Percentiles rank a stretch among this genome's conserved stretches.
Evolutionary conservation across 352 stramenopile genomes (phyloP).

Genomic region (Sclerospora graminicola): DNA sequence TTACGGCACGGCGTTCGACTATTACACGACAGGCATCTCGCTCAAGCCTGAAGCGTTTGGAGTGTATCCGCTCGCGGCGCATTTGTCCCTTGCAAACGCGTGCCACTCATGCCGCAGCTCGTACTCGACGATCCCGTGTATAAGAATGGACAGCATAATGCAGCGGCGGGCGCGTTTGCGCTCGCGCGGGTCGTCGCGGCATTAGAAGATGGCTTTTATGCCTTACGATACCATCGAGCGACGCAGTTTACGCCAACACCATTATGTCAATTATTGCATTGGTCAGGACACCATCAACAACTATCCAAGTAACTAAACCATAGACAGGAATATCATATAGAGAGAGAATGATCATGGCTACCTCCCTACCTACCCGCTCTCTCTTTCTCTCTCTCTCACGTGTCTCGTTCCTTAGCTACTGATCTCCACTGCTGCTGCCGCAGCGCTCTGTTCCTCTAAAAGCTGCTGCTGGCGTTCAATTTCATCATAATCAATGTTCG

Average conservation of each 20-base stretch:
- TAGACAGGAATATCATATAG: too few relatives aligned
- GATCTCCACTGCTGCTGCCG: slow-evolving; percentile 21
- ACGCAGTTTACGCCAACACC: slow-evolving; percentile 71
- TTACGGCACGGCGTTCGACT: slow-evolving; percentile 80
- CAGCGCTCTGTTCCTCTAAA: slow-evolving; percentile 40
- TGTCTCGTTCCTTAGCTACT: slow-evolving; percentile 19
- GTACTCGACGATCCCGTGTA: slow-evolving; percentile 81
- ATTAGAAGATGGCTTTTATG: slow-evolving; percentile 78
- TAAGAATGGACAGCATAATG: slow-evolving; percentile 67
- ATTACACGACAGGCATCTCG: slow-evolving; percentile 69
- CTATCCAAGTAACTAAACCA: too few relatives aligned
- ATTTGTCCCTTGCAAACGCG: slow-evolving; percentile 28
- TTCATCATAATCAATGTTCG: slow-evolving; percentile 87
- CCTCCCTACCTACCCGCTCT: too few relatives aligned
- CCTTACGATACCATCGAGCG: slow-evolving; percentile 58
- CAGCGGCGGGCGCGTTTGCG: slow-evolving; percentile 59
- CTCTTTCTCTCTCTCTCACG: too few relatives aligned
- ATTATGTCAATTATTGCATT: slow-evolving; percentile 72
- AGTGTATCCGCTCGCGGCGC: slow-evolving; percentile 54
- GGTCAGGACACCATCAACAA: slow-evolving; percentile 41
- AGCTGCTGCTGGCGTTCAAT: slow-evolving; percentile 83
- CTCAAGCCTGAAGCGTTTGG: slow-evolving; percentile 70
- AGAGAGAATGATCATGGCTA: too few relatives aligned
- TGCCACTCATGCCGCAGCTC: slow-evolving; percentile 59
- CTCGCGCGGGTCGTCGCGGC: slow-evolving; percentile 68